Conservation (phyloP, 2,329 filamentous ascomycete species). For the Paraconiothyrium sp. region DNA sequence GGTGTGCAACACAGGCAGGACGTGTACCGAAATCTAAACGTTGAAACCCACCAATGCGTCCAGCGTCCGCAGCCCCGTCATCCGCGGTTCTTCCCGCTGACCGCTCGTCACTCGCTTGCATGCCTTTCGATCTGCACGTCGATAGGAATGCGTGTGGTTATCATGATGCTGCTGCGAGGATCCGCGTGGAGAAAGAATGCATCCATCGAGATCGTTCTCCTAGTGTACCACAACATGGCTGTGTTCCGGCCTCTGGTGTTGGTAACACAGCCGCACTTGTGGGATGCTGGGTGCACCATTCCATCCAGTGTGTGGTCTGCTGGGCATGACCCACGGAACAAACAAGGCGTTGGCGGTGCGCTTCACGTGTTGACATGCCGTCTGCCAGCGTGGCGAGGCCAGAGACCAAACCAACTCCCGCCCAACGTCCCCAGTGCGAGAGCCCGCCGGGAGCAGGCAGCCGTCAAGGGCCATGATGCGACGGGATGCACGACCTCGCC, state of each 20-base stretch:
- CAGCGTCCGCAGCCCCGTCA: constrained; percentile 7
- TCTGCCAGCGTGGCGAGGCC: not conserved
- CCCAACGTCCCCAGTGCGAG: not conserved
- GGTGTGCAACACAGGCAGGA: not conserved
- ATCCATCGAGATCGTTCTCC: constrained; percentile 1
- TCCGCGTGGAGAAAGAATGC: not conserved
- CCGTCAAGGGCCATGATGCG: constrained; percentile 1
- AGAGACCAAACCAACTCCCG: not conserved
- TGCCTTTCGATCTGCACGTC: not conserved
- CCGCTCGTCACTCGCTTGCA: not conserved
- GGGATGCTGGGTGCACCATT: not conserved
- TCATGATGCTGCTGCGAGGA: not conserved
- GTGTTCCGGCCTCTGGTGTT: constrained; percentile 2
- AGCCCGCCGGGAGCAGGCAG: constrained; percentile 1
- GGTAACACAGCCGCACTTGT: constrained; percentile 1
- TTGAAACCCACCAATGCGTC: constrained; percentile 13
- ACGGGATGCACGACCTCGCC: constrained; percentile 18
- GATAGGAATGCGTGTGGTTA: not conserved
- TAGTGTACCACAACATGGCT: not conserved
- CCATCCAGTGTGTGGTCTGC: not conserved
- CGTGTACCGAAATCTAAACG: not conserved
- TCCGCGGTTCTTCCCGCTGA: constrained; percentile 7
- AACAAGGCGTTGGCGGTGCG: not conserved
- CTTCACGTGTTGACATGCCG: not conserved
- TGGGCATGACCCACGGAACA: not conserved